Evolutionary conservation across 164 flowering plant species (phyloP).

Genomic region (Amborella trichopoda): DNA sequence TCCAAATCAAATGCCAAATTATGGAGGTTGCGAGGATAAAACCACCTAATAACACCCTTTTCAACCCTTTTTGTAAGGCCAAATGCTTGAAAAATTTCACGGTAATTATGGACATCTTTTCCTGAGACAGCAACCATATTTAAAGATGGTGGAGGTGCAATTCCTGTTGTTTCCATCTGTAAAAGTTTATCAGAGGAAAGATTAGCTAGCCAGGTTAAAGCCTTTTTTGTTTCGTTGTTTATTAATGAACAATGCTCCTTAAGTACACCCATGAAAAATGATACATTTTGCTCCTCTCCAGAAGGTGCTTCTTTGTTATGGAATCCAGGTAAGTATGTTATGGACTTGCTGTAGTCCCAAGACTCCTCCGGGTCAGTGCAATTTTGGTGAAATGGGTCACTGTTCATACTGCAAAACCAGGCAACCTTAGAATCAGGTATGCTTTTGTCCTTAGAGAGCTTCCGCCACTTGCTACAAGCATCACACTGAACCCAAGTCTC

Average conservation of each 20-base stretch:
- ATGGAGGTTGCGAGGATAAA: slow-evolving; percentile 47
- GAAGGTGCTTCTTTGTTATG: slow-evolving; percentile 47
- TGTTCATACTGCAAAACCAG: slow-evolving; percentile 96
- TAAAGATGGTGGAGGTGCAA: slow-evolving; percentile 40
- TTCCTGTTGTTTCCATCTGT: slow-evolving; percentile 72
- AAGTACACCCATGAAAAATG: slow-evolving; percentile 69
- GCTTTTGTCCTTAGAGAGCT: slow-evolving; percentile 21
- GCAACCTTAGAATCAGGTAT: slow-evolving; percentile 34
- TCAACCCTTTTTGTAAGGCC: slow-evolving; percentile 49
- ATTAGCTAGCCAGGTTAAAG: slow-evolving; percentile 68
- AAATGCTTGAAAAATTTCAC: slow-evolving; percentile 73
- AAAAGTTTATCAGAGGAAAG: slow-evolving; percentile 51
- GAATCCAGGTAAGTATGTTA: slow-evolving; percentile 72
- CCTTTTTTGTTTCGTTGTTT: slow-evolving; percentile 48
- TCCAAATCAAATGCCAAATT: slow-evolving; percentile 63
- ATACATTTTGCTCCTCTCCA: slow-evolving; percentile 50
- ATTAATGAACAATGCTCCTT: slow-evolving; percentile 48
- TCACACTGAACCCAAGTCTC: slow-evolving; percentile 96
- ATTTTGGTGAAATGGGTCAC: slow-evolving; percentile 47
- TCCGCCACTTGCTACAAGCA: slow-evolving; percentile 85
- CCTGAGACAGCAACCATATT: slow-evolving; percentile 17
- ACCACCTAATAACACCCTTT: slow-evolving; percentile 55
- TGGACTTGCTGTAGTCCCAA: slow-evolving; percentile 34
- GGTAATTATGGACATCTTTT: slow-evolving; percentile 27
- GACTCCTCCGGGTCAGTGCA: slow-evolving; percentile 70